Evolutionary conservation across 768 basidiomycete species (phyloP).

Genomic region (Candolleomyces efflorescens): DNA sequence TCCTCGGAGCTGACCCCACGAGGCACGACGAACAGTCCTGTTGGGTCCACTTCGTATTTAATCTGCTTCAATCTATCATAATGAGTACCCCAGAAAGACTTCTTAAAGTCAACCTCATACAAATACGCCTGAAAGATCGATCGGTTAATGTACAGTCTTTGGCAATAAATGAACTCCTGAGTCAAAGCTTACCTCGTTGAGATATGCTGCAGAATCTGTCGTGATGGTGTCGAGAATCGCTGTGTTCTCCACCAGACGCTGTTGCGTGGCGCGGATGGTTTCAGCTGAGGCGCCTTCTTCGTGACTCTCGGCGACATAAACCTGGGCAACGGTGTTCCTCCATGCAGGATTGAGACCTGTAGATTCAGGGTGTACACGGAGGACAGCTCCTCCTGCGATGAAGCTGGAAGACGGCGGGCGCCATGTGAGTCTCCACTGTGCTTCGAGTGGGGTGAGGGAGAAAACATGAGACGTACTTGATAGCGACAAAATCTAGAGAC

Average conservation of each 20-base stretch:
- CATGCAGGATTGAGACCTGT: conserved; percentile 45
- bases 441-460: not conserved
- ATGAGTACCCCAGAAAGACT: conserved; percentile 45
- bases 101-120: conserved; percentile 35
- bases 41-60: conserved; percentile 43
- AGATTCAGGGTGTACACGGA: conserved; percentile 29
- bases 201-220: conserved; percentile 38
- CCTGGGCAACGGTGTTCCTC: conserved; percentile 36
- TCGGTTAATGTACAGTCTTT: not conserved
- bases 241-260: conserved; percentile 17
- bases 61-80: conserved; percentile 35
- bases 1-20: conserved; percentile 49
- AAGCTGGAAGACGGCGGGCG: conserved; percentile 25
- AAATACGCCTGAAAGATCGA: conserved; percentile 32
- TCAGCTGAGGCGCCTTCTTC: conserved; percentile 20
- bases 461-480: conserved; percentile 16
- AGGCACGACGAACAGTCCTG: conserved; percentile 39
- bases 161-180: not conserved
- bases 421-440: not conserved
- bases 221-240: conserved; percentile 20
- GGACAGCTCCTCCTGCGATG: conserved; percentile 42
- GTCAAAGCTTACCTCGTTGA: conserved; percentile 38
- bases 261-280: conserved; percentile 15
- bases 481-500: conserved; percentile 14
- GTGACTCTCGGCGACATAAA: conserved; percentile 21